These are phyloP conservation scores for Triticum turgidum DNA, from an alignment of 176 grass and related monocot genomes.

Conservation along the genomic window DNA sequence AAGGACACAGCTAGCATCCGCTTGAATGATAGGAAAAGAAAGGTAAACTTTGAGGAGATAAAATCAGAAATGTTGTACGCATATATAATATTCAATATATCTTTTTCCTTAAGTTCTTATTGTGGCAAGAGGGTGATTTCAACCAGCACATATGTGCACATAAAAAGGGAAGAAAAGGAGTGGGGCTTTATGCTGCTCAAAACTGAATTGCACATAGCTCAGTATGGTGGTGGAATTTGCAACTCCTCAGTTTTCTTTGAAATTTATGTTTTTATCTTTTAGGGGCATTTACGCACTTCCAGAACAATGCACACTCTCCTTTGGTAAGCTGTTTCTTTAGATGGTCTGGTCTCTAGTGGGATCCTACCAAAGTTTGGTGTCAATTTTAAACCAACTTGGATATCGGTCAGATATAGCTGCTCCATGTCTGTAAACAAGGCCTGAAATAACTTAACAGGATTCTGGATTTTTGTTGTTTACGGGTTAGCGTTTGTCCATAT, in stretches of 20 bases:
- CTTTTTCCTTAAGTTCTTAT: neutral
- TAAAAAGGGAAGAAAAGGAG: neutral
- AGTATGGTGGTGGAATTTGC: neutral
- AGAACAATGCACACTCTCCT: neutral
- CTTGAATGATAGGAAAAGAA: constrained; percentile 68
- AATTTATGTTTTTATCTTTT: constrained; percentile 1
- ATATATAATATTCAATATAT: constrained; percentile 30
- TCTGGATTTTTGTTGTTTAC: neutral
- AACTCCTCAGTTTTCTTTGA: constrained; percentile 1
- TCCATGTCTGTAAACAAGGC: neutral
- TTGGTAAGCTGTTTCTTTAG: constrained; percentile 17
- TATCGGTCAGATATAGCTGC: neutral
- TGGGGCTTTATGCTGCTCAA: constrained; percentile 17
- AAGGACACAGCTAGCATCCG: constrained; percentile 39
- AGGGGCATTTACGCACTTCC: neutral
- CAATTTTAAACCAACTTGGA: constrained; percentile 10
- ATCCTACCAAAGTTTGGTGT: neutral
- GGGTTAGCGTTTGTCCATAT: neutral
- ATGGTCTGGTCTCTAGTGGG: neutral
- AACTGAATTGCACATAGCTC: constrained; percentile 22
- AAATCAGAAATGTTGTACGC: constrained; percentile 46
- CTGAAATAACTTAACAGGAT: neutral
- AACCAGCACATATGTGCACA: neutral
- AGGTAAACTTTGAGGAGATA: constrained; percentile 79
- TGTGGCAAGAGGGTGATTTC: constrained; percentile 21